Conservation (phyloP, 306 rosid genomes). For the Rosa persica region DNA sequence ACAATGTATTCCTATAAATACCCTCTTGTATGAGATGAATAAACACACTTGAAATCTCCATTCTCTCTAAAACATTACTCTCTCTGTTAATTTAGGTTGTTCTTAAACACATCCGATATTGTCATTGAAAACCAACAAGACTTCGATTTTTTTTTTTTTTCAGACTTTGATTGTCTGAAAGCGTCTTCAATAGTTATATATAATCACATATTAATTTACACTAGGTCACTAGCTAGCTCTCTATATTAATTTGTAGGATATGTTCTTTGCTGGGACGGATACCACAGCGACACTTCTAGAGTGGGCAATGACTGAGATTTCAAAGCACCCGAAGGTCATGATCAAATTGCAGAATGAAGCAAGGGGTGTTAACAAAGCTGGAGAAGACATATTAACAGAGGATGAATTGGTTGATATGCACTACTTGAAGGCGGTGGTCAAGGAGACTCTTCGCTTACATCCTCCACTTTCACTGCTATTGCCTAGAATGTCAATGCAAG, state of each 20-base stretch:
- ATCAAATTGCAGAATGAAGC: conserved; percentile 22
- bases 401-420: conserved; percentile 37
- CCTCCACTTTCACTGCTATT: conserved; percentile 39
- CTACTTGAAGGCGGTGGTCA: conserved; percentile 45
- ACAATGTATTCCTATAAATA: too few species aligned
- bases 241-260: conserved; percentile 19
- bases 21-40: too few species aligned
- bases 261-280: conserved; percentile 52
- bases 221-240: too few species aligned
- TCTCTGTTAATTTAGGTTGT: too few species aligned
- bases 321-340: conserved; percentile 37
- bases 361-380: neutral
- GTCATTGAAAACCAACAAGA: too few species aligned
- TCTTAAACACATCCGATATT: too few species aligned
- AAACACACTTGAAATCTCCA: too few species aligned
- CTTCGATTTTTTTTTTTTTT: too few species aligned
- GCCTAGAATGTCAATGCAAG: conserved; percentile 30
- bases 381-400: conserved; percentile 25
- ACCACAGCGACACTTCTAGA: conserved; percentile 35
- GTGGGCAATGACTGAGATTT: conserved; percentile 48
- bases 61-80: too few species aligned
- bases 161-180: too few species aligned
- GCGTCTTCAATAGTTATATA: too few species aligned
- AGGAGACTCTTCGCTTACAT: conserved; percentile 34
- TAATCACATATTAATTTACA: too few species aligned